These are phyloP conservation scores for Pilobolus umbonatus DNA, from an alignment of 192 early-diverging fungal species.

Conservation along the genomic window DNA sequence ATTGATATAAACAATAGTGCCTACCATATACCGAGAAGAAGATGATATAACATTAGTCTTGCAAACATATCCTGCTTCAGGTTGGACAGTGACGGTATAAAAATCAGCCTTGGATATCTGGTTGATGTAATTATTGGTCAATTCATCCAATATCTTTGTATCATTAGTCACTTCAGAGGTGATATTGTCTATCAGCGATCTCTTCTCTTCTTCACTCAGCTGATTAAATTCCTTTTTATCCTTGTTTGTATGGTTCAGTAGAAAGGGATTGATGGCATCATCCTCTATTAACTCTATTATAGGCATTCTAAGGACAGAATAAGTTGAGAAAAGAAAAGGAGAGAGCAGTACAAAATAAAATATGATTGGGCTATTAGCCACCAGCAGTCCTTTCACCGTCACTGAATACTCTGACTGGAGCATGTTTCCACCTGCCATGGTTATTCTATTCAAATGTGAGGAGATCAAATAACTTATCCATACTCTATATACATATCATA, in stretches of 20 bases:
- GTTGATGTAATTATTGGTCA: background rate
- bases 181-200: constrained; percentile 4
- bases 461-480: no score
- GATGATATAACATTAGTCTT: constrained; percentile 6
- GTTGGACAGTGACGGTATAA: constrained; percentile 14
- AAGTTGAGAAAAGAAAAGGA: no score
- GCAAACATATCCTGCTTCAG: constrained; percentile 21
- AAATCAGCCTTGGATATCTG: background rate
- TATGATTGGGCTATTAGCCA: no score
- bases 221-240: background rate
- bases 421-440: no score
- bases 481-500: no score
- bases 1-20: constrained; percentile 57
- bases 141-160: constrained; percentile 5
- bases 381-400: no score
- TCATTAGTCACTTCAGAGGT: constrained; percentile 15
- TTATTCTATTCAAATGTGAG: no score
- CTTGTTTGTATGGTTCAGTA: background rate
- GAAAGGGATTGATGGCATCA: constrained; percentile 7
- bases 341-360: no score
- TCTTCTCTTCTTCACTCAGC: constrained; percentile 9
- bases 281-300: constrained; percentile 8
- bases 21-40: background rate
- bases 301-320: no score
- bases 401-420: no score